Base-by-base conservation (phyloP, 805 yeast species). In the Blastobotrys terrestris region DNA sequence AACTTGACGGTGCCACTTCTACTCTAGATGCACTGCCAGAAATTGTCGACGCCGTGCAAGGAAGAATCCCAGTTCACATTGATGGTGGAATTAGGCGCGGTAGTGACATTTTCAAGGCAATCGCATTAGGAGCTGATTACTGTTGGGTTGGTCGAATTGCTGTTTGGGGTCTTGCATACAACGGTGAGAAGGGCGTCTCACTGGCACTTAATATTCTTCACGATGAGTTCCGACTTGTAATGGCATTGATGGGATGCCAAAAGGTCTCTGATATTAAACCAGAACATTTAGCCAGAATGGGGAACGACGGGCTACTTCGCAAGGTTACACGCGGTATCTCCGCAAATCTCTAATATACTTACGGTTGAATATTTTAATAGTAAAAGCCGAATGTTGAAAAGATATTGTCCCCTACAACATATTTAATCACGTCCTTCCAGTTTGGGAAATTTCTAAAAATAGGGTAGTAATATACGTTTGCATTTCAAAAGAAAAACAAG, bases 61-160 rank as follows among this genome's bases (percentile, higher is more conserved):
- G 74, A 2, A 74, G 79, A 46, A 67, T 81, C 45, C 83, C 82
- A 49, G 72, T 83, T 7, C 83, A 72, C 59, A 63, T 84, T 35
- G 88, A 84, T 63, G 87, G 88, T 46, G 88, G 88, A 16, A 72
- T 83, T 39, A 71, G 85, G 53, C 72, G 85, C 60, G 88, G 86
- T 5, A 72, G 84, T 3, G 89, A 83, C 65, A 63, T 84, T n/a
- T 63, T 83, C 48, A 83, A 82, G 57, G 87, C 88, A 0, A 62
- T 84, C 3, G 81, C 85, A 48, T 69, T 83, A 2, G 88, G 88
- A 4, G 88, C 87, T 3, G 80, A 76, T 41, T 83, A 81, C 8
- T 75, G 72, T 5, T 87, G 88, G 18, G 63, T 84, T 22, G 87
- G 88, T 2, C 72, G 87, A 55, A 84, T 85, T 0, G 79, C 82